Evolutionary conservation across 2,329 filamentous ascomycete genomes (phyloP).

Genomic region (Akanthomyces dipterigenus): DNA sequence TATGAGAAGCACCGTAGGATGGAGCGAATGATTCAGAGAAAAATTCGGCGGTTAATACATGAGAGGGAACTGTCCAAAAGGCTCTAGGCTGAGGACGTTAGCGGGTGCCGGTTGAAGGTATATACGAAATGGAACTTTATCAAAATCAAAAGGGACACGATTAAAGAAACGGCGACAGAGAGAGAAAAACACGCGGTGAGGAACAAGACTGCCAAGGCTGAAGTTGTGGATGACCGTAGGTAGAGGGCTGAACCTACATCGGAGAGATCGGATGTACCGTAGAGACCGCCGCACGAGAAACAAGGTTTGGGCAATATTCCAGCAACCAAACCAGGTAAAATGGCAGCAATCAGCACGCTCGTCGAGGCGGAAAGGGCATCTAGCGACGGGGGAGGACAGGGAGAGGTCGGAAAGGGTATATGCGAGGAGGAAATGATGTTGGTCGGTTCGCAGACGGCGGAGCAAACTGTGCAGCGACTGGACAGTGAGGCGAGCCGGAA

Average conservation of each 20-base stretch:
- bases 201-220: neutral
- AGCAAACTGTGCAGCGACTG: neutral
- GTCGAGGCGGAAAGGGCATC: neutral
- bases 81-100: conserved; percentile 4
- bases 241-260: conserved; percentile 5
- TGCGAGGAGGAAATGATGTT: neutral
- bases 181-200: too few species aligned
- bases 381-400: neutral
- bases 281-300: neutral
- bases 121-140: too few species aligned
- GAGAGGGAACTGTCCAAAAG: conserved; percentile 5
- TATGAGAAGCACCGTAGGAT: conserved; percentile 11
- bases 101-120: neutral
- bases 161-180: neutral
- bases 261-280: conserved; percentile 1
- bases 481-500: neutral
- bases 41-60: conserved; percentile 3
- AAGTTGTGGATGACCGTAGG: neutral
- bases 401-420: neutral
- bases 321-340: conserved; percentile 7
- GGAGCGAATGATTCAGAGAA: neutral
- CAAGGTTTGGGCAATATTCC: conserved; percentile 13
- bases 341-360: neutral
- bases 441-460: neutral
- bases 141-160: neutral